Evolutionary conservation across 768 basidiomycete genomes (phyloP), one percentile per base, ranked within the genome.

Genomic region (Clavaria fumosa): DNA sequence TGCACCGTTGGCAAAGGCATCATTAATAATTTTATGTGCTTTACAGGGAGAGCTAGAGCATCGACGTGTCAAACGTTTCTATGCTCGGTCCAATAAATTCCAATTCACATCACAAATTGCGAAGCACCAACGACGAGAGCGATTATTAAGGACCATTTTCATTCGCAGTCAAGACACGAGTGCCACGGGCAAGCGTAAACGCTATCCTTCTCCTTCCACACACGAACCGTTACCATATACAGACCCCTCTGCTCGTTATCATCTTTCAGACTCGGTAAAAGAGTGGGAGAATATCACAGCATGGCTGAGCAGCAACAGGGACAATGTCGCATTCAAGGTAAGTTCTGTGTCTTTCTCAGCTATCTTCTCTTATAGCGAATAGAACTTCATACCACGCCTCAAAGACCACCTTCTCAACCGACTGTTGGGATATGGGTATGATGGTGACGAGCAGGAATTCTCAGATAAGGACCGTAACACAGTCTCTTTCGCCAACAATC

Each of bases 21-120:
- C n/a, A n/a, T n/a, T n/a, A n/a, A n/a, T n/a, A n/a, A n/a, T n/a
- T n/a, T n/a, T n/a, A 37, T 23, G 10, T 11, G 18, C 20, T 20
- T 10, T 31, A 9, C 28, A 65, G 62, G 55, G 59, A 1, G 61
- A 67, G 37, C 48, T 51, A 0, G 49, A 61, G 39, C 64, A 65
- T 38, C 42, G 43, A 0, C 37, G 34, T 0, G 46, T 53, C 14
- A 65, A 66, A 40, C 35, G 36, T 0, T 55, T 55, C 35, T 63
- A 60, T 23, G 24, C 41, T 0, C 32, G 44, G 0, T 55, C 52
- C 1, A 58, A 55, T 43, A 58, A 59, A 34, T 50, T 43, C 14
- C 37, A 49, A 1, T 44, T 44, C 17, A 40, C 32, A 1, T 23
- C n/a, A 0, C 50, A 54, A 10, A 61, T 63, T 22, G 47, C 51